Conservation (phyloP, 768 basidiomycete genomes). For the Serendipita sp. region DNA sequence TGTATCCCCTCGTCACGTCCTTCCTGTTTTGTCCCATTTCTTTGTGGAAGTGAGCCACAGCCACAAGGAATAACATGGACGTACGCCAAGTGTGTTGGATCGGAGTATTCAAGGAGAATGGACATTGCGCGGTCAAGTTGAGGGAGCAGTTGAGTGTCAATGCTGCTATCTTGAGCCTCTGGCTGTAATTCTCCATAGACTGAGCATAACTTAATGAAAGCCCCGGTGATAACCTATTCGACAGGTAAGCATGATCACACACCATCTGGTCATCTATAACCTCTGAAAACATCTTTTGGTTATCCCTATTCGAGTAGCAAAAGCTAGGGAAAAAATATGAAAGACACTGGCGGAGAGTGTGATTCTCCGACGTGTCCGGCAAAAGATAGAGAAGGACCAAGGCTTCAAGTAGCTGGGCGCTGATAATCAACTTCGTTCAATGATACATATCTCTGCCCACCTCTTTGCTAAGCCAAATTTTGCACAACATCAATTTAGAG, state of each 20-base stretch:
- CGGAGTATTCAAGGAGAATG: neutral
- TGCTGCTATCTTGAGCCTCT: neutral
- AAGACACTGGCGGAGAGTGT: conserved; percentile 28
- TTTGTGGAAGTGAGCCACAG: too few relatives aligned
- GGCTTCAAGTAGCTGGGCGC: conserved; percentile 22
- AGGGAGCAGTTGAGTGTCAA: neutral
- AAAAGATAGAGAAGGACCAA: conserved; percentile 28
- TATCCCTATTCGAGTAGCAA: conserved; percentile 28
- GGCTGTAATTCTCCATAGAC: neutral
- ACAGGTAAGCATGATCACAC: neutral
- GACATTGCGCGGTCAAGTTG: neutral
- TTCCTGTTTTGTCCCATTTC: too few relatives aligned
- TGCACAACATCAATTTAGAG: neutral
- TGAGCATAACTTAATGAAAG: neutral
- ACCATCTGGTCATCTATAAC: neutral
- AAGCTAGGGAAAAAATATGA: conserved; percentile 33
- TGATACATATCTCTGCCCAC: neutral
- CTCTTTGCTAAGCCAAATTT: neutral
- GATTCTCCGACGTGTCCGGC: conserved; percentile 28
- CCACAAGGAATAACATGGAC: neutral
- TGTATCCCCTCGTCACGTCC: too few relatives aligned
- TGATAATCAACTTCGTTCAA: neutral
- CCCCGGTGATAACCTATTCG: neutral
- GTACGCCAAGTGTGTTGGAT: neutral
- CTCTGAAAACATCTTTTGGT: conserved; percentile 18